A percentile compares a stretch with the other conserved stretches of the same genome.
Evolutionary conservation across 2,329 filamentous ascomycete genomes (phyloP).

Genomic region (Beauveria rudraprayagi): DNA sequence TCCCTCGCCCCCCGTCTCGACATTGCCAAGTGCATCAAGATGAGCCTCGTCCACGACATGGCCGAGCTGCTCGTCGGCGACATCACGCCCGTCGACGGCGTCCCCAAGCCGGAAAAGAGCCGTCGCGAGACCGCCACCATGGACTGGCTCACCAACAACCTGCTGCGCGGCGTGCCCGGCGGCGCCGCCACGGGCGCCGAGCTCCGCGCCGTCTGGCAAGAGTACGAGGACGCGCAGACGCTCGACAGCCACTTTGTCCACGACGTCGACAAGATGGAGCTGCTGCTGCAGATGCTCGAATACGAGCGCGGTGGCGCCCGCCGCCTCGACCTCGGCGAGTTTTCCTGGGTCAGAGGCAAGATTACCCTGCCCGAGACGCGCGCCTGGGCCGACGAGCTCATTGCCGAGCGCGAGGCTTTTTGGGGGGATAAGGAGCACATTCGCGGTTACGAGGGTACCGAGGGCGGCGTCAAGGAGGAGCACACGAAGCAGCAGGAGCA

Average conservation of each 20-base stretch:
- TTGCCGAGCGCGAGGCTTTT: conserved; percentile 66
- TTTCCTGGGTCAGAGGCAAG: conserved; percentile 66
- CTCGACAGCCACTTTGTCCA: conserved; percentile 85
- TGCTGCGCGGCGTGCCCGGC: conserved; percentile 70
- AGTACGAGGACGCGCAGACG: conserved; percentile 86
- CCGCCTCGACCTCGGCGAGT: conserved; percentile 73
- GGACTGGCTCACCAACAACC: conserved; percentile 70
- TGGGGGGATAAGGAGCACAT: conserved; percentile 51
- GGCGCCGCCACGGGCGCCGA: conserved; percentile 57
- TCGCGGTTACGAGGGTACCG: conserved; percentile 36
- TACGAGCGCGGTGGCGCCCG: conserved; percentile 71
- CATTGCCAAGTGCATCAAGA: conserved; percentile 77
- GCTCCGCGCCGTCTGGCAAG: conserved; percentile 78
- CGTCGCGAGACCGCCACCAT: conserved; percentile 82
- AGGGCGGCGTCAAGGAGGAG: conserved; percentile 28
- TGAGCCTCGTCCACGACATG: conserved; percentile 97
- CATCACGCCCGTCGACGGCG: conserved; percentile 85
- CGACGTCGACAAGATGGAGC: conserved; percentile 94
- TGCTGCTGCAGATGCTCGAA: conserved; percentile 91
- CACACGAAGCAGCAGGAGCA: conserved; percentile 36
- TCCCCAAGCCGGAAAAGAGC: conserved; percentile 81
- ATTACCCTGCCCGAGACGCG: conserved; percentile 71
- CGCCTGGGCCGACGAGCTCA: conserved; percentile 68
- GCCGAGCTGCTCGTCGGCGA: conserved; percentile 91
- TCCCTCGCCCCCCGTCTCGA: conserved; percentile 65